Evolutionary conservation across 805 yeast species (phyloP).

Genomic region (Metschnikowia gruessii): DNA sequence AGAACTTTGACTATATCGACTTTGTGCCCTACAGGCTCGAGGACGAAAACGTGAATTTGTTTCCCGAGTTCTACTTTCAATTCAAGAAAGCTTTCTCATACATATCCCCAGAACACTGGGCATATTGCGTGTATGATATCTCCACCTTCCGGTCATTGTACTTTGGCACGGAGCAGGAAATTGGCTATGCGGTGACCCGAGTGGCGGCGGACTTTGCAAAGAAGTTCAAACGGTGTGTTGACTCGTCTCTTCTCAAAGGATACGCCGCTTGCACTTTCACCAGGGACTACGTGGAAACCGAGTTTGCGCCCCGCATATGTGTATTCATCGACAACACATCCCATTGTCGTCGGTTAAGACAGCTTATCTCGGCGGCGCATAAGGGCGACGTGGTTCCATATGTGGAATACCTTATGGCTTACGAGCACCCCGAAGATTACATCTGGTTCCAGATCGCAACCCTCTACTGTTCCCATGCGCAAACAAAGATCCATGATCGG

Average conservation of each 20-base stretch:
- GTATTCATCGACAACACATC: not conserved
- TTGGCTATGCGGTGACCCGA: not conserved
- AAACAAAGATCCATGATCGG: not conserved
- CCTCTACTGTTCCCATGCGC: not conserved
- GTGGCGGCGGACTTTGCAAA: not conserved
- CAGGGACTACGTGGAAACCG: not conserved
- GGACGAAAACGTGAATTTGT: not conserved
- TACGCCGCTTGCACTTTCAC: not conserved
- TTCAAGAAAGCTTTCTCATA: constrained; percentile 1
- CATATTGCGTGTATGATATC: not conserved
- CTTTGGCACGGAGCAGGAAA: not conserved
- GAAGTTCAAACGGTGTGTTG: constrained; percentile 1
- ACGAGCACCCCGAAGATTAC: not conserved
- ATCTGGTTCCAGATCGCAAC: not conserved
- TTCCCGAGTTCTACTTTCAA: constrained; percentile 4
- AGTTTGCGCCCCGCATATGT: not conserved
- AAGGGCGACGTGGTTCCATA: not conserved
- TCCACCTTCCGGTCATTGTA: not conserved
- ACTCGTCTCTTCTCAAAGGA: not conserved
- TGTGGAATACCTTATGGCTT: constrained; percentile 1
- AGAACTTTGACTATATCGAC: not conserved
- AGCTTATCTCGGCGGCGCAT: not conserved
- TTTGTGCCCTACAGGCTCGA: not conserved
- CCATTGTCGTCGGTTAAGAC: not conserved
- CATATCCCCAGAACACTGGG: not conserved